Conservation (phyloP, 345 rosid species). For the Combretum micranthum region DNA sequence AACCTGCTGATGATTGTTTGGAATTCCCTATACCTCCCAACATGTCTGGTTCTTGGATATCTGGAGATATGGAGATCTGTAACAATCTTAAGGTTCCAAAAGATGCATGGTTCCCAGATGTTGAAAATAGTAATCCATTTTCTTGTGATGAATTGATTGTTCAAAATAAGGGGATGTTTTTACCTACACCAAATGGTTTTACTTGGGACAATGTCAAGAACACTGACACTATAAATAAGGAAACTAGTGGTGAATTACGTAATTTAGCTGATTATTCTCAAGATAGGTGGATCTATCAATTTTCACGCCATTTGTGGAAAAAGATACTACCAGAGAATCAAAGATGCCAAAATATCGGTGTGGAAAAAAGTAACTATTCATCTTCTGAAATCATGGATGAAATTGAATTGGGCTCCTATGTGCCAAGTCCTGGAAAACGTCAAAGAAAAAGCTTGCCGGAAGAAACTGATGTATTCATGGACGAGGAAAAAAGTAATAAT, state of each 20-base stretch:
- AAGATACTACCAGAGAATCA: slow-evolving; percentile 35
- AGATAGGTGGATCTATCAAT: slow-evolving; percentile 24
- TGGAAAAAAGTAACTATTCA: slow-evolving; percentile 22
- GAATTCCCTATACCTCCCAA: slow-evolving; percentile 21
- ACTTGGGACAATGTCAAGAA: slow-evolving; percentile 22
- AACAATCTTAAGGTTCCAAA: slow-evolving; percentile 16
- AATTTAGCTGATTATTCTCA: slow-evolving; percentile 30
- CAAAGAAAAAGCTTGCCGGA: slow-evolving; percentile 16
- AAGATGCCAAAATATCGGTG: slow-evolving; percentile 43
- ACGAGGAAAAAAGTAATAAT: slow-evolving; percentile 15
- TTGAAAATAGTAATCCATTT: slow-evolving; percentile 19
- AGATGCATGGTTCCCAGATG: slow-evolving; percentile 14
- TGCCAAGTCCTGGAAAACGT: slow-evolving; percentile 22
- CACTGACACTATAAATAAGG: slow-evolving; percentile 28
- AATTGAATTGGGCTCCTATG: slow-evolving; percentile 30
- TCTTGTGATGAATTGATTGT: slow-evolving; percentile 19
- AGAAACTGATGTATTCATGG: slow-evolving; percentile 17
- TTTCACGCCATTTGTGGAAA: slow-evolving; percentile 31
- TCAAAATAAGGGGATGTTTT: slow-evolving; percentile 27
- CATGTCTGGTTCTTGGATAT: slow-evolving; percentile 28
- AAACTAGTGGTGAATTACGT: slow-evolving; percentile 49
- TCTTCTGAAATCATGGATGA: slow-evolving; percentile 43
- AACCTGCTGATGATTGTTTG: slow-evolving; percentile 23
- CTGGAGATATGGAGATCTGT: slow-evolving; percentile 32
- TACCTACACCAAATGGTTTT: slow-evolving; percentile 13